phyloP scores from a whole-genome alignment of 192 early-diverging fungal genomes.

The Linnemannia zychae region DNA sequence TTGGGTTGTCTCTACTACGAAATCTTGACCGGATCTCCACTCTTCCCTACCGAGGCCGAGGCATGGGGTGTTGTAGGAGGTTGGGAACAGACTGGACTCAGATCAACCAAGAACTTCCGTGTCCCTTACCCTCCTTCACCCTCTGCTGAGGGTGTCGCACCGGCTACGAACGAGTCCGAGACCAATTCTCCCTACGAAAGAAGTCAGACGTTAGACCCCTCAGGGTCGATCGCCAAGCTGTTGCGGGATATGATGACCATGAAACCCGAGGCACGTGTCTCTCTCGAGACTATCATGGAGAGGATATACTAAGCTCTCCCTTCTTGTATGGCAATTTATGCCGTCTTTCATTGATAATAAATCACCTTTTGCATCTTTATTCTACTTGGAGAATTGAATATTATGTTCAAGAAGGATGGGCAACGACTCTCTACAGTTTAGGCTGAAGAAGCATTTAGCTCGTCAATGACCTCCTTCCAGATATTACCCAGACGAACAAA shows the following conservation, averaged over 20 bases:
- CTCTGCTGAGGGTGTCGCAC: neutral
- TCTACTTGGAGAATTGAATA: too few species aligned
- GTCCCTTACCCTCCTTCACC: constrained; percentile 36
- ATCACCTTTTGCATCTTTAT: neutral
- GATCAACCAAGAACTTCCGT: constrained; percentile 19
- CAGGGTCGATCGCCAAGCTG: constrained; percentile 33
- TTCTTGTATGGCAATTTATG: neutral
- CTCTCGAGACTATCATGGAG: constrained; percentile 47
- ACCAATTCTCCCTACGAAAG: constrained; percentile 8
- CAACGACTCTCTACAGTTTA: too few species aligned
- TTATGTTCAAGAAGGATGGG: too few species aligned
- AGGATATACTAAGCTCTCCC: constrained; percentile 30
- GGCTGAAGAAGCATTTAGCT: constrained; percentile 32
- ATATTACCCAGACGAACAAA: constrained; percentile 62
- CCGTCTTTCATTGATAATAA: neutral
- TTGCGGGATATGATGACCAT: constrained; percentile 37
- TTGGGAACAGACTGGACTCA: constrained; percentile 20
- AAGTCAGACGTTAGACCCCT: constrained; percentile 37
- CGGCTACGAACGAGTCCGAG: constrained; percentile 4
- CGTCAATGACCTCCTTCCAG: constrained; percentile 59
- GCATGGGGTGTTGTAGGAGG: constrained; percentile 46
- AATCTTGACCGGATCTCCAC: constrained; percentile 29
- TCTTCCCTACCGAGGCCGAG: constrained; percentile 41
- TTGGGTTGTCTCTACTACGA: constrained; percentile 55
- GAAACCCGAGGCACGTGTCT: constrained; percentile 33